Conservation (phyloP, 768 basidiomycete species). For the Dictyophora rubrovolvata region DNA sequence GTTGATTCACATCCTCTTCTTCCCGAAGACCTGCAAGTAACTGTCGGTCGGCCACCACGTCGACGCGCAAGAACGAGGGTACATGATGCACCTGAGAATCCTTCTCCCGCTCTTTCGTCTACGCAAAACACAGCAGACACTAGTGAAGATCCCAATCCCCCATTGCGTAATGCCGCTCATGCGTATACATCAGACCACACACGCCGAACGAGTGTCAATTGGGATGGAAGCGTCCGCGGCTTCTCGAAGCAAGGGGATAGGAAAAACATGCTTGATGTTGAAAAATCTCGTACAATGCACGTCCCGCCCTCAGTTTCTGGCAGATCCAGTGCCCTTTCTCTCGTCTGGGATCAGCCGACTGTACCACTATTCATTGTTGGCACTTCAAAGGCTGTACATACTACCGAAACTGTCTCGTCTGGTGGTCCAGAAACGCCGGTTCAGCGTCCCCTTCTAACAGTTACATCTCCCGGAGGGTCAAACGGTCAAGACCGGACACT, state of each 20-base stretch:
- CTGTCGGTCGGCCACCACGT: constrained; percentile 9
- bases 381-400: constrained; percentile 23
- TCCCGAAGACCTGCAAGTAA: constrained; percentile 28
- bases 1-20: constrained; percentile 68
- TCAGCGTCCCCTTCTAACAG: constrained; percentile 1
- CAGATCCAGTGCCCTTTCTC: constrained; percentile 28
- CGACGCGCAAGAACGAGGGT: constrained; percentile 7
- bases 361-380: constrained; percentile 36
- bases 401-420: constrained; percentile 13
- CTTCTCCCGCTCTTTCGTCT: constrained; percentile 47
- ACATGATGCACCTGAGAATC: background rate
- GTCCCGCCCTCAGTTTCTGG: constrained; percentile 14
- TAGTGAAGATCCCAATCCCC: constrained; percentile 7
- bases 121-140: constrained; percentile 34
- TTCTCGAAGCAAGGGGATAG: constrained; percentile 31
- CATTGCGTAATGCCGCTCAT: background rate
- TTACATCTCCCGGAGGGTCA: constrained; percentile 5
- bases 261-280: constrained; percentile 10
- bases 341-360: constrained; percentile 30
- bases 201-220: constrained; percentile 21
- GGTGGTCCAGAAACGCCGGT: constrained; percentile 23
- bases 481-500: constrained; percentile 5
- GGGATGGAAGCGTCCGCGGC: constrained; percentile 50
- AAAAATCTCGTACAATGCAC: background rate
- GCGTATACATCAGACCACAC: constrained; percentile 12